Percentiles rank a stretch among this genome's conserved stretches.
Evolutionary conservation across 208 protist species (phyloP).

Genomic region (Trypanosoma vivax): DNA sequence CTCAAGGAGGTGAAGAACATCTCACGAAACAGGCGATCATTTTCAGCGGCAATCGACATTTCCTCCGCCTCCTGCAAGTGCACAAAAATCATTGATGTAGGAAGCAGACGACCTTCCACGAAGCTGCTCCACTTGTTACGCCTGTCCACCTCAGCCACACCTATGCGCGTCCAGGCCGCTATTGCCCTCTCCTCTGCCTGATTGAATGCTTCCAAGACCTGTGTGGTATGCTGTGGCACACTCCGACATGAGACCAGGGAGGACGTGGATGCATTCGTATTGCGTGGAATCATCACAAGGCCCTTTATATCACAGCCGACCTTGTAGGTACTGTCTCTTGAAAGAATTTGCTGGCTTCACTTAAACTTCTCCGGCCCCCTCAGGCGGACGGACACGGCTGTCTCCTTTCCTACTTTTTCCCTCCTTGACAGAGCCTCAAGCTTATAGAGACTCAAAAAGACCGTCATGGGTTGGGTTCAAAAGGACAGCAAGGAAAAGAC

Average conservation of each 20-base stretch:
- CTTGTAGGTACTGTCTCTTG: too few relatives aligned
- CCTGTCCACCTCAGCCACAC: slow-evolving; percentile 26
- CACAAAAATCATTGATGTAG: slow-evolving; percentile 39
- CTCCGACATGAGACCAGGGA: not conserved
- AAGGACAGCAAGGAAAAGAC: too few relatives aligned
- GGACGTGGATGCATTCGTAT: not conserved
- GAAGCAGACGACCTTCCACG: slow-evolving; percentile 26
- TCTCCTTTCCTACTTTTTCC: too few relatives aligned
- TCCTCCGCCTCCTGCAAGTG: slow-evolving; percentile 38
- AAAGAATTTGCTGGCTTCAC: too few relatives aligned
- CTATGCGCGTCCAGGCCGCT: slow-evolving; percentile 41
- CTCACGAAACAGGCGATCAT: slow-evolving; percentile 45
- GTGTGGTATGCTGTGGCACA: not conserved
- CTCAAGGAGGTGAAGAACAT: slow-evolving; percentile 36
- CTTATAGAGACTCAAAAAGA: too few relatives aligned
- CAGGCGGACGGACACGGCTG: too few relatives aligned
- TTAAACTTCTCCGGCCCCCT: too few relatives aligned
- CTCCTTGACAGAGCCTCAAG: too few relatives aligned
- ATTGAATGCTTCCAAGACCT: slow-evolving; percentile 6
- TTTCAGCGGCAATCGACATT: slow-evolving; percentile 34
- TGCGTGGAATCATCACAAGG: not conserved
- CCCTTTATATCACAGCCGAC: too few relatives aligned
- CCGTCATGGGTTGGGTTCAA: too few relatives aligned
- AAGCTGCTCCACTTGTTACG: slow-evolving; percentile 36
- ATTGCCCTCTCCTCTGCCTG: slow-evolving; percentile 19